Evolutionary conservation across 2,329 filamentous ascomycete genomes (phyloP).

Genomic region (Clonostachys solani): DNA sequence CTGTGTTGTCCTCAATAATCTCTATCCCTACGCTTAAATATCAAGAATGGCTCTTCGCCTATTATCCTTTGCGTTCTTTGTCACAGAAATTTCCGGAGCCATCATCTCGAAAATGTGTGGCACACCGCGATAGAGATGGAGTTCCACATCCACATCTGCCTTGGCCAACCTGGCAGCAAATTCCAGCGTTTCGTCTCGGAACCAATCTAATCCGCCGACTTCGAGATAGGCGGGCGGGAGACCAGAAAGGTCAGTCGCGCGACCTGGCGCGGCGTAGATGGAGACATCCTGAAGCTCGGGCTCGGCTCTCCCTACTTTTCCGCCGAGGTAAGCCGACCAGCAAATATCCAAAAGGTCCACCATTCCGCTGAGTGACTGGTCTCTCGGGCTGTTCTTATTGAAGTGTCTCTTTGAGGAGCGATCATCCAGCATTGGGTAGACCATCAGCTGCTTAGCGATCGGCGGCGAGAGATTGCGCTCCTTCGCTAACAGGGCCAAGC

Average conservation of each 20-base stretch:
- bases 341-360: conserved; percentile 3
- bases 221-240: conserved; percentile 32
- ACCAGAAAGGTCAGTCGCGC: conserved; percentile 12
- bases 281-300: conserved; percentile 1
- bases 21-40: too few species aligned
- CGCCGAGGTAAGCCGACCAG: conserved; percentile 11
- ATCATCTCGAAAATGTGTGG: conserved; percentile 26
- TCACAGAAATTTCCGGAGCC: neutral
- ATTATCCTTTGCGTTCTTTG: conserved; percentile 1
- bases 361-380: conserved; percentile 10
- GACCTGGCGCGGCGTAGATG: conserved; percentile 14
- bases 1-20: too few species aligned
- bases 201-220: conserved; percentile 30
- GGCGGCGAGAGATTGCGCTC: conserved; percentile 16
- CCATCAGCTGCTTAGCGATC: conserved; percentile 21
- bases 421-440: conserved; percentile 28
- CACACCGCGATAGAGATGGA: conserved; percentile 32
- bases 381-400: neutral
- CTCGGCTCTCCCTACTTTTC: conserved; percentile 2
- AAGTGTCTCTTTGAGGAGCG: conserved; percentile 3
- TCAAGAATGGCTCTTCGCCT: neutral
- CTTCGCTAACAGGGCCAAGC: conserved; percentile 31
- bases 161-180: conserved; percentile 20
- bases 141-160: conserved; percentile 26
- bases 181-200: conserved; percentile 22